Conservation (phyloP, 768 basidiomycete genomes). For the Hebeloma cylindrosporum region DNA sequence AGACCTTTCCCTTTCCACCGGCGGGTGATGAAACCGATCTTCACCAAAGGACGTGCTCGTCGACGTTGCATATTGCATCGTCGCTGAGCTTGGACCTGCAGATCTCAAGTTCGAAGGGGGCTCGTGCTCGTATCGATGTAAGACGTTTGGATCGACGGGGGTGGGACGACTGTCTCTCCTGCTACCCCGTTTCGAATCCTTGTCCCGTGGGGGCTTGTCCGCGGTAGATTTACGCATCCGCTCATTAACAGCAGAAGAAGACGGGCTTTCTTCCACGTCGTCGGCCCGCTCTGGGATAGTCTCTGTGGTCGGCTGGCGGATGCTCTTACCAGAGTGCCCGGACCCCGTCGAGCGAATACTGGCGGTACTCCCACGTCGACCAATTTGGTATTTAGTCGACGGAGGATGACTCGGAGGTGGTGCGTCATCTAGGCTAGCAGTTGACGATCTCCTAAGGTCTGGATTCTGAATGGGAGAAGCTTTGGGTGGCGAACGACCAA, state of each 20-base stretch:
- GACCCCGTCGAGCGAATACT: conserved; percentile 49
- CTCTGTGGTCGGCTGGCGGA: conserved; percentile 41
- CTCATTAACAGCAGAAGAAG: conserved; percentile 13
- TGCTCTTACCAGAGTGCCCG: conserved; percentile 33
- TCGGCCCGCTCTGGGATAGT: conserved; percentile 38
- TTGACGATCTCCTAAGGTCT: too few species aligned
- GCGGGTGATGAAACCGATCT: conserved; percentile 17
- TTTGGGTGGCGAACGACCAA: conserved; percentile 33
- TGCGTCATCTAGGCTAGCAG: too few species aligned
- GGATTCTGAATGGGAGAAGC: too few species aligned
- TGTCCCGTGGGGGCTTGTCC: conserved; percentile 15
- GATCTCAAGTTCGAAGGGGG: conserved; percentile 12
- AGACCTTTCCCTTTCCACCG: too few species aligned
- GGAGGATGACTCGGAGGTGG: too few species aligned
- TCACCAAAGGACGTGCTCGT: conserved; percentile 7
- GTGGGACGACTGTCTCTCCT: conserved; percentile 24
- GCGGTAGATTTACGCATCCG: conserved; percentile 12
- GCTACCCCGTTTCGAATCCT: conserved; percentile 14
- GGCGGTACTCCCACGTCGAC: conserved; percentile 47
- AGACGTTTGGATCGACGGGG: conserved; percentile 17
- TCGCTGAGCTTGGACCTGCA: conserved; percentile 19
- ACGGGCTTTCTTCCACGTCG: conserved; percentile 18
- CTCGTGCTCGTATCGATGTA: conserved; percentile 14
- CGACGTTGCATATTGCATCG: conserved; percentile 26
- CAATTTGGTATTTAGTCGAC: conserved; percentile 39